Evolutionary conservation across 768 basidiomycete genomes (phyloP), one percentile per base, ranked within the genome.

Genomic region (Lactarius trivialis): DNA sequence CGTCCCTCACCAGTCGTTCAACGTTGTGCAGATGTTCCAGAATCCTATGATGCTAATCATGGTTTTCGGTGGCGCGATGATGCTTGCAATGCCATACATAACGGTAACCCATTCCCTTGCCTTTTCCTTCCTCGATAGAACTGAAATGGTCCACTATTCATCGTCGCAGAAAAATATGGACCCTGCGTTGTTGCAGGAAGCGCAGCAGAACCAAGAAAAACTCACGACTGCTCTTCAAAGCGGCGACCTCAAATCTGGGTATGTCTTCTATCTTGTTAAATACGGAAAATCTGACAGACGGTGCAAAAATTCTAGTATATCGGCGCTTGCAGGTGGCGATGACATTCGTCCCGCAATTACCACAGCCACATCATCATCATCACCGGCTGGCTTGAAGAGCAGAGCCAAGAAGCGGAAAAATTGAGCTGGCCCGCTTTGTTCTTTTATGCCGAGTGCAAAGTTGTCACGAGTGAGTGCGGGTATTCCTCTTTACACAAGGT

Each of bases 41-140:
- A 93, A 84, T 70, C 90, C 90, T 7, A 91, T 93, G 90, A 88
- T 89, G 79, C 74, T 93, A 61, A 79, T 91, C 71, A 88, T 89
- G 84, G 78, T 83, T 33, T 73, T 81, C 65, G 86, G 81, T 50
- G 89, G 80, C 39, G 76, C 73, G 55, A 81, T 90, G 81, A 80
- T 88, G 75, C 72, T 92, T 30, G 81, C 78, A 26, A 85, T 83
- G 82, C 90, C 89, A 4, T 90, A 88, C 69, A 72, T 92, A 58
- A 86, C 87, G 80, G 90, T 90, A 69, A 53, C 76, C 21, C 8
- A 60, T 19, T 8, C n/a, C n/a, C 15, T 26, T 55, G 21, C 21
- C 39, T 11, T 17, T 17, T 30, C 26, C 36, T 5, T 30, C 30
- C 30, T 30, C 24, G 21, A 12, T 24, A 21, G 48, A 24, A 30